A percentile compares a stretch with the other conserved stretches of the same genome.
These are phyloP conservation scores for Linnemannia schmuckeri DNA, from an alignment of 192 early-diverging fungal species.

Conservation along the genomic window DNA sequence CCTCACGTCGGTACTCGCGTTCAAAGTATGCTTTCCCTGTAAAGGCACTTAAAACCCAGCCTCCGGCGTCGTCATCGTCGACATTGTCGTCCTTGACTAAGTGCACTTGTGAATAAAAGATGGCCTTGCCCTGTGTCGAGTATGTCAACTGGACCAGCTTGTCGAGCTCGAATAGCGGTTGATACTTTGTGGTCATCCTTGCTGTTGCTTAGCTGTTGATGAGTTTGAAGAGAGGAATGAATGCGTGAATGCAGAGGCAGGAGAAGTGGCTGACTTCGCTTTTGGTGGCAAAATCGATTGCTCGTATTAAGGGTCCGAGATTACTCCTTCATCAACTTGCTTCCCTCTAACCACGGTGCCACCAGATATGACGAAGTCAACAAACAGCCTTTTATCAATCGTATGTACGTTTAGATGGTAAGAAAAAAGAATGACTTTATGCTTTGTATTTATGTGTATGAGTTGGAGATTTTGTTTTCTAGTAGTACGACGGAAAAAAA, in stretches of 20 bases:
- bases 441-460: background rate
- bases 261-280: no score
- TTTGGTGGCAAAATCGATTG: constrained; percentile 7
- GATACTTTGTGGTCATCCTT: constrained; percentile 32
- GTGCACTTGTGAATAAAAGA: constrained; percentile 49
- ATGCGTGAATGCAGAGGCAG: background rate
- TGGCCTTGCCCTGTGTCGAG: constrained; percentile 46
- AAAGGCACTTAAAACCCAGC: constrained; percentile 47
- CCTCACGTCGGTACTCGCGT: constrained; percentile 48
- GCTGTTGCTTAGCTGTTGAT: background rate
- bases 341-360: no score
- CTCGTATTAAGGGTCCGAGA: no score
- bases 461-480: constrained; percentile 3
- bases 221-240: background rate
- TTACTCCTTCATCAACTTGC: no score
- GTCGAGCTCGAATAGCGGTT: constrained; percentile 34
- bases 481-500: constrained; percentile 9
- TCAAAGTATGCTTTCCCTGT: constrained; percentile 53
- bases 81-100: constrained; percentile 26
- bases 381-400: no score
- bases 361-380: no score
- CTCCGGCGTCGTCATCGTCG: constrained; percentile 51
- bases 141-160: constrained; percentile 49
- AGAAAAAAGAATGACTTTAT: background rate
- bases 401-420: background rate